A percentile compares a stretch with the other conserved stretches of the same genome.
Evolutionary conservation across 495 filamentous ascomycete genomes (phyloP).

Genomic region (Friedmanniomyces simplex): DNA sequence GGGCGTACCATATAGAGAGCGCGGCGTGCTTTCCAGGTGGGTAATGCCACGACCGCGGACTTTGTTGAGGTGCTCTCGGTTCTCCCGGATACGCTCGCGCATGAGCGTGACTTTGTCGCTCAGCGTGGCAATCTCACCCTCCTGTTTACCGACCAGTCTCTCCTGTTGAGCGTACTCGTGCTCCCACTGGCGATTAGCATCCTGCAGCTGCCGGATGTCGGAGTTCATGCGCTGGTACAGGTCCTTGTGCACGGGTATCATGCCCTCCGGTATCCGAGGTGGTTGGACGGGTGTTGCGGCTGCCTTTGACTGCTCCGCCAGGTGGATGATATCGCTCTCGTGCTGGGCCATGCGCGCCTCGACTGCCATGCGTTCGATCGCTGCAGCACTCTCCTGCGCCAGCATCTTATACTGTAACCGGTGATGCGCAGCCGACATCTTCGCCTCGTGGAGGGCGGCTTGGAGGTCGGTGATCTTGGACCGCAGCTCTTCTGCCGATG

Average conservation of each 20-base stretch:
- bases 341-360: constrained; percentile 87
- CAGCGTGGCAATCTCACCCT: constrained; percentile 55
- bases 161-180: constrained; percentile 44
- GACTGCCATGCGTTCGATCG: constrained; percentile 76
- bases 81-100: constrained; percentile 74
- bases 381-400: constrained; percentile 74
- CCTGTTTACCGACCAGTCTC: constrained; percentile 55
- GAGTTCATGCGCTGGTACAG: constrained; percentile 15
- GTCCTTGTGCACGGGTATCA: constrained; percentile 19
- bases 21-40: constrained; percentile 16
- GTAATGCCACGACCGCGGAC: constrained; percentile 36
- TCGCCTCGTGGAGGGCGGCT: constrained; percentile 47
- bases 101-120: constrained; percentile 64
- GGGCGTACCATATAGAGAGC: constrained; percentile 22
- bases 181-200: constrained; percentile 3
- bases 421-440: constrained; percentile 79
- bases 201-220: constrained; percentile 16
- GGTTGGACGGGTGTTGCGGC: constrained; percentile 29
- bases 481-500: constrained; percentile 44
- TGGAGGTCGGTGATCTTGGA: constrained; percentile 48
- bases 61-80: constrained; percentile 68
- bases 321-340: constrained; percentile 79
- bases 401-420: constrained; percentile 86
- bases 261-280: constrained; percentile 18
- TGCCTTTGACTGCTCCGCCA: constrained; percentile 39